Evolutionary conservation across 2,329 filamentous ascomycete species (phyloP).

Genomic region (Neopestalotiopsis sp.): DNA sequence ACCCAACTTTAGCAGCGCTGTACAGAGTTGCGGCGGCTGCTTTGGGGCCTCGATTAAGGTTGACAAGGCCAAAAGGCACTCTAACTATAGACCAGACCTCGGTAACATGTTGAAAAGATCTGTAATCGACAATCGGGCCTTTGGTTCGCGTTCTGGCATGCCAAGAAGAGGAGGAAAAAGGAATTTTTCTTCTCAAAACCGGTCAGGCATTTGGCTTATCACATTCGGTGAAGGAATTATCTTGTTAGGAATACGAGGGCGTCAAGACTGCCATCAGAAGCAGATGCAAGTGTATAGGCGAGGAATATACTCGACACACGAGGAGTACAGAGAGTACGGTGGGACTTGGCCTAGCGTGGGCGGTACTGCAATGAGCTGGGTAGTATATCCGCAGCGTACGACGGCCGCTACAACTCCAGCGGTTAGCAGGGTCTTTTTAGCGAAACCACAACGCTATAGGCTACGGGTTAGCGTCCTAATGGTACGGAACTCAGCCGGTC

Average conservation of each 20-base stretch:
- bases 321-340: neutral
- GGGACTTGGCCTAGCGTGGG: neutral
- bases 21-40: neutral
- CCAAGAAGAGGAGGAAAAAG: neutral
- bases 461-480: neutral
- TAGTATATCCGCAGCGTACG: neutral
- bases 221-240: neutral
- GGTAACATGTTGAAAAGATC: neutral
- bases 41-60: neutral
- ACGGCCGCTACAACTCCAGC: neutral
- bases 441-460: neutral
- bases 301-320: neutral
- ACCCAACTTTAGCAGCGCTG: neutral
- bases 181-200: neutral
- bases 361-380: neutral
- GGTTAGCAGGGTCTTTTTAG: neutral
- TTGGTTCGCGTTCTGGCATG: neutral
- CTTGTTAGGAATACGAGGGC: neutral
- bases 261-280: neutral
- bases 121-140: neutral
- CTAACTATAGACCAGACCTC: neutral
- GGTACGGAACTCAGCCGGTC: neutral
- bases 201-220: neutral
- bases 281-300: neutral
- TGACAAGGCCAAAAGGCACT: neutral